phyloP scores from a whole-genome alignment of 1,284 basidiomycete species.

The Ustilago curta region DNA sequence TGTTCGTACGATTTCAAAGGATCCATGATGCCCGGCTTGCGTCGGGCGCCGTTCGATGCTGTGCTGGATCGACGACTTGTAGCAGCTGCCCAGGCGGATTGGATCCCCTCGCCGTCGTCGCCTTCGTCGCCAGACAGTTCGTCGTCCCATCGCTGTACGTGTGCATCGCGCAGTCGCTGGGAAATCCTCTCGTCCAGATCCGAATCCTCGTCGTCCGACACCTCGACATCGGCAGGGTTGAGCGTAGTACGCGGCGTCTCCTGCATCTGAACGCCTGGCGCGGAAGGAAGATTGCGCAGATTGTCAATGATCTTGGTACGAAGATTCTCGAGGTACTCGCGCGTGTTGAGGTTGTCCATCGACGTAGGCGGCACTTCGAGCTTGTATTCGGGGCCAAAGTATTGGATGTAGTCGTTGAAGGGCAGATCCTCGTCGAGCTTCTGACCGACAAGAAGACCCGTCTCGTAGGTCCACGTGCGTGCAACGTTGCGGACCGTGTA shows the following conservation, averaged over 20 bases:
- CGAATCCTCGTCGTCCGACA: conserved; percentile 68
- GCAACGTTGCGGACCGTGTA: conserved; percentile 94
- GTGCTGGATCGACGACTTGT: conserved; percentile 18
- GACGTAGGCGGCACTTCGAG: conserved; percentile 91
- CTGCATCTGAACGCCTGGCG: conserved; percentile 89
- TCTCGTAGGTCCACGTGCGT: conserved; percentile 95
- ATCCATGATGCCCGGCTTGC: conserved; percentile 44
- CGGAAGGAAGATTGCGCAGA: conserved; percentile 80
- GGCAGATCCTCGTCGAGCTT: conserved; percentile 84
- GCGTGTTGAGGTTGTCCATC: conserved; percentile 91
- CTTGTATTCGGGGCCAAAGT: conserved; percentile 95
- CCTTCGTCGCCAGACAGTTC: conserved; percentile 62
- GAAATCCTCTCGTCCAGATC: conserved; percentile 69
- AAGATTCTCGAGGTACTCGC: conserved; percentile 84
- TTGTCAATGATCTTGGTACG: conserved; percentile 81
- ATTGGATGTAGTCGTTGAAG: conserved; percentile 96
- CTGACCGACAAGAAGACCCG: conserved; percentile 88
- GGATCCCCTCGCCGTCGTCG: conserved; percentile 19
- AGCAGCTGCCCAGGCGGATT: conserved; percentile 23
- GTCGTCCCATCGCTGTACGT: conserved; percentile 61
- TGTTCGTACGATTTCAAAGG: conserved; percentile 39
- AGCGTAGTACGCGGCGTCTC: conserved; percentile 76
- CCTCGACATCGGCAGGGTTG: conserved; percentile 74
- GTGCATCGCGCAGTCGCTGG: conserved; percentile 60
- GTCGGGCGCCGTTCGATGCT: conserved; percentile 11